Percentiles rank a stretch among this genome's conserved stretches.
These are phyloP conservation scores for Chromera velia DNA, from an alignment of 73 alveolate species.

Conservation along the genomic window DNA sequence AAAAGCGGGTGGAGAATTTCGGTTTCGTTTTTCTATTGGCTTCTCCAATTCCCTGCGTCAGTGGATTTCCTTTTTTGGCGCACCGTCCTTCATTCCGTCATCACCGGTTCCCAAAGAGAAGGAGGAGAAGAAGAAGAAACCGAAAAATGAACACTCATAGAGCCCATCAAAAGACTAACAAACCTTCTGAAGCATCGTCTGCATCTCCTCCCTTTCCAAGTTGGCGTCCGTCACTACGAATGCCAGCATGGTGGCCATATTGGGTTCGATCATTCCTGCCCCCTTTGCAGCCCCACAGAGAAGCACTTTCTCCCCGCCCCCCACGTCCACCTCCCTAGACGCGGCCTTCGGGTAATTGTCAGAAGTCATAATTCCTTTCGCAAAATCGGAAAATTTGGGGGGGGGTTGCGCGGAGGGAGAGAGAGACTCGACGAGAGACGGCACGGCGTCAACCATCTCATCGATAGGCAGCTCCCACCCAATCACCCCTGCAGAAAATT, in stretches of 20 bases:
- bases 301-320: constrained; percentile 4
- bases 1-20: too few species aligned
- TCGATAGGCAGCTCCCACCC: neutral
- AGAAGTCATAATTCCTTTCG: constrained; percentile 30
- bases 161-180: too few species aligned
- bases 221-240: constrained; percentile 25
- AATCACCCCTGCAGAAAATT: neutral
- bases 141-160: neutral
- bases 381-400: neutral
- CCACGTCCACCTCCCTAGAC: neutral
- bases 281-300: constrained; percentile 19
- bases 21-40: too few species aligned
- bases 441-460: constrained; percentile 12
- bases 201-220: constrained; percentile 2
- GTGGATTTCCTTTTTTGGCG: too few species aligned
- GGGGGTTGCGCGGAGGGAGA: neutral
- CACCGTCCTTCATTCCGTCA: too few species aligned
- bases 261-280: constrained; percentile 35
- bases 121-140: neutral
- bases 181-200: neutral
- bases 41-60: too few species aligned
- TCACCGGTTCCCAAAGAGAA: neutral
- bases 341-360: constrained; percentile 10
- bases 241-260: constrained; percentile 39
- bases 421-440: neutral